A percentile compares a stretch with the other conserved stretches of the same genome.
phyloP scores from a whole-genome alignment of 768 basidiomycete genomes.

The Boletellus ananas region DNA sequence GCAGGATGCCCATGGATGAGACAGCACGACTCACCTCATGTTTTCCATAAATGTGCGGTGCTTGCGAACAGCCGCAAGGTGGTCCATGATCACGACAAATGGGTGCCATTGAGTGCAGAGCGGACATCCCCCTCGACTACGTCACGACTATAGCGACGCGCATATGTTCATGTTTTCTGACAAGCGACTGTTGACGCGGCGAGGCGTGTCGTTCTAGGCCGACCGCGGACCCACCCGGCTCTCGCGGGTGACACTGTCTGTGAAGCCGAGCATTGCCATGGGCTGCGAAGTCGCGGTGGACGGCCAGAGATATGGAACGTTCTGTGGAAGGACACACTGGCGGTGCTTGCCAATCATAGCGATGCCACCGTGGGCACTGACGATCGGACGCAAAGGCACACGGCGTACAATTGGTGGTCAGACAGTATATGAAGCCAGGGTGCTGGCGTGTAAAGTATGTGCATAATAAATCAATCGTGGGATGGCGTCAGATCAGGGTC shows the following conservation, averaged over 20 bases:
- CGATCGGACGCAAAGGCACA: too few species aligned
- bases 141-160: constrained; percentile 26
- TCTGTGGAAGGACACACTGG: constrained; percentile 20
- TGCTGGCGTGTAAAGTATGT: constrained; percentile 17
- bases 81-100: constrained; percentile 33
- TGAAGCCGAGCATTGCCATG: constrained; percentile 19
- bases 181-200: constrained; percentile 11
- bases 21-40: constrained; percentile 36
- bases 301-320: constrained; percentile 26
- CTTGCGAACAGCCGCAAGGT: constrained; percentile 31
- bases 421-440: constrained; percentile 2
- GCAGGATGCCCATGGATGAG: constrained; percentile 31
- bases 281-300: not conserved
- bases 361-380: constrained; percentile 8
- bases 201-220: constrained; percentile 9
- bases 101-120: constrained; percentile 22
- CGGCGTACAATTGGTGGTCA: too few species aligned
- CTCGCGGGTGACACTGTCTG: constrained; percentile 3
- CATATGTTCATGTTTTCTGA: constrained; percentile 8
- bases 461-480: constrained; percentile 26
- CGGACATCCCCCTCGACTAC: constrained; percentile 21
- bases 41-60: constrained; percentile 33
- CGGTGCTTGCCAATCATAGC: constrained; percentile 15
- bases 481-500: constrained; percentile 21
- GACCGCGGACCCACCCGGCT: not conserved